Evolutionary conservation across 306 rosid species (phyloP).

Genomic region (Luffa acutangula): DNA sequence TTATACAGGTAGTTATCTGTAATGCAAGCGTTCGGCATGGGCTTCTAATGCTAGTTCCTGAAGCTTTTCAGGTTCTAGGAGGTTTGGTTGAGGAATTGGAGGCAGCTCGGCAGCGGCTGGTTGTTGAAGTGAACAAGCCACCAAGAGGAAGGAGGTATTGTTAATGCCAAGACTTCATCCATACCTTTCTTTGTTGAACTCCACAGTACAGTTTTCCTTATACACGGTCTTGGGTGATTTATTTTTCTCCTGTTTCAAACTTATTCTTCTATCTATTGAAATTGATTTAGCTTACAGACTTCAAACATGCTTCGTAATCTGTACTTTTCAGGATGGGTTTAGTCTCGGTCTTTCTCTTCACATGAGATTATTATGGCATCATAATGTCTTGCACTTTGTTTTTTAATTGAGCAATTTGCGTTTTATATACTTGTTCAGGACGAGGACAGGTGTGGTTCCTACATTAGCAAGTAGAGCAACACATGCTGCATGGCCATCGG

Average conservation of each 20-base stretch:
- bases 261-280: neutral
- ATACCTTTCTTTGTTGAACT: neutral
- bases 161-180: neutral
- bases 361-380: neutral
- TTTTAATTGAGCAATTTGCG: neutral
- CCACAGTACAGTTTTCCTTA: neutral
- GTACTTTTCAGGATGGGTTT: neutral
- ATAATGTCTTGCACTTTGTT: neutral
- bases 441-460: slow-evolving; percentile 55
- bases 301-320: neutral
- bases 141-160: slow-evolving; percentile 76
- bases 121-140: slow-evolving; percentile 81
- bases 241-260: neutral
- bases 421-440: slow-evolving; percentile 36
- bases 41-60: slow-evolving; percentile 82
- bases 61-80: slow-evolving; percentile 61
- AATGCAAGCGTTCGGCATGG: slow-evolving; percentile 74
- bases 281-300: neutral
- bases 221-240: neutral
- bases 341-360: neutral
- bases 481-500: slow-evolving; percentile 75
- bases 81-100: slow-evolving; percentile 81
- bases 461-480: slow-evolving; percentile 71
- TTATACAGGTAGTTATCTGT: slow-evolving; percentile 51
- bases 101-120: slow-evolving; percentile 64